Evolutionary conservation across 2,329 filamentous ascomycete genomes (phyloP), one percentile per base, ranked within the genome.

Genomic region (Ophiocordyceps robertsii): DNA sequence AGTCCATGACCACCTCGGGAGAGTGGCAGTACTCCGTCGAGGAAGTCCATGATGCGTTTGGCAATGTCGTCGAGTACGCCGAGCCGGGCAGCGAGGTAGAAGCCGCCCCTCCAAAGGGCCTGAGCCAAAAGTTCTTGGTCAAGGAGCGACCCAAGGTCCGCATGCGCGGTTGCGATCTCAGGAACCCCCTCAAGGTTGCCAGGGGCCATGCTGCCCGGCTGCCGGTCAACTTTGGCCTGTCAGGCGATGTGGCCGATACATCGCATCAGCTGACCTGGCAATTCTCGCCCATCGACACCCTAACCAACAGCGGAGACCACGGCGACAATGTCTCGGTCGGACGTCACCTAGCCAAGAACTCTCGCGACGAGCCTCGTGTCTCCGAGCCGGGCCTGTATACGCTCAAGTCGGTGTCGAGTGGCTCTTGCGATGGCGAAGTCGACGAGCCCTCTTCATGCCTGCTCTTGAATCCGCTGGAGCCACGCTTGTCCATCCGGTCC

Each of bases 371-470:
- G 45, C 82, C 86, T 2, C 65, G 62, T 13, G 85, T 96, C 44
- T 77, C 77, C 24, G 76, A 82, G 30, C 78, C 87, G 27, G 92
- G 93, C 39, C 73, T 95, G 24, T 98, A 98, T 63, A 90, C 83
- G 1, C 63, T 98, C 44, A 82, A 79, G 49, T 77, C 84, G 13
- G 76, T 96, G 8, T 77, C 80, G 1, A 93, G 85, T 43, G 80
- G 84, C 21, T 83, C 79, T 46, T 98, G 92, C 56, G 70, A 78
- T 30, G 92, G 92, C 38, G 89, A 96, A 52, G 80, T 98, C 5
- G 73, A 90, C 49, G 92, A 98, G 59, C 92, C 92, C 27, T 85
- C 90, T 3, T 92, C 89, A n/a, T 96, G 90, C 59, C 70, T 95
- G 45, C 68, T 98, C 42, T 72, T 93, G 50, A 98, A 96, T 50